These are phyloP conservation scores for Polygonum aviculare DNA, from an alignment of 148 eudicot species.

Conservation along the genomic window DNA sequence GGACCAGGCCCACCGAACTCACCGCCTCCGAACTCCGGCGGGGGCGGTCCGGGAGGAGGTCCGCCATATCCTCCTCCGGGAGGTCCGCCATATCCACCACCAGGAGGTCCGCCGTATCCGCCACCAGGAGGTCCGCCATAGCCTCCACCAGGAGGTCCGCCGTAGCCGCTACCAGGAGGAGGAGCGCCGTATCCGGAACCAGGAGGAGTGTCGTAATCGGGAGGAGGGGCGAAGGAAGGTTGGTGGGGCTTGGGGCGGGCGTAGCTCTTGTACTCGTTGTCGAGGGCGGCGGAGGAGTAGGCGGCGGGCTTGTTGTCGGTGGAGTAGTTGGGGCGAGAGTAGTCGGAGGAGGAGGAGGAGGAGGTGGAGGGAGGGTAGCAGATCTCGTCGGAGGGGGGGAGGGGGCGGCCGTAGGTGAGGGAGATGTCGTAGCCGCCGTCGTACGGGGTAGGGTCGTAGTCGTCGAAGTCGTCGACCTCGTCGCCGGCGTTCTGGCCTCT, in stretches of 20 bases:
- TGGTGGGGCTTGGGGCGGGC: slow-evolving; percentile 46
- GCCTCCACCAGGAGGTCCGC: neutral
- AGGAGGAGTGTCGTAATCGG: neutral
- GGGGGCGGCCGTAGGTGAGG: slow-evolving; percentile 72
- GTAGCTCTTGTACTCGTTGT: slow-evolving; percentile 79
- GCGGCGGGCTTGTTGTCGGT: slow-evolving; percentile 67
- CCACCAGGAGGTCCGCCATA: neutral
- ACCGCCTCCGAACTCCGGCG: slow-evolving; percentile 8
- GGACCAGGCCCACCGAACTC: slow-evolving; percentile 21
- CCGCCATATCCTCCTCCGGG: neutral
- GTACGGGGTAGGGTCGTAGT: slow-evolving; percentile 80
- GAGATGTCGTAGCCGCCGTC: slow-evolving; percentile 81
- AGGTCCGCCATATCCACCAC: neutral
- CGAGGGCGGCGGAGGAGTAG: slow-evolving; percentile 52
- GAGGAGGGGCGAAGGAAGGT: neutral
- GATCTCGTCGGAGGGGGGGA: slow-evolving; percentile 56
- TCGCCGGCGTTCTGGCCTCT: slow-evolving; percentile 50
- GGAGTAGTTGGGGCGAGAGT: slow-evolving; percentile 57
- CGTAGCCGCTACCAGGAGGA: neutral
- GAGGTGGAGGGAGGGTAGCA: slow-evolving; percentile 69
- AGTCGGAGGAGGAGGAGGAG: slow-evolving; percentile 24
- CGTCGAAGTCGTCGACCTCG: slow-evolving; percentile 46
- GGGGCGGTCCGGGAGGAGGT: neutral
- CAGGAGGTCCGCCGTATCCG: neutral
- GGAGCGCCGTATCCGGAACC: neutral